These are phyloP conservation scores for Sequoiadendron giganteum DNA, from an alignment of 75 land plant genomes.

Conservation along the genomic window DNA sequence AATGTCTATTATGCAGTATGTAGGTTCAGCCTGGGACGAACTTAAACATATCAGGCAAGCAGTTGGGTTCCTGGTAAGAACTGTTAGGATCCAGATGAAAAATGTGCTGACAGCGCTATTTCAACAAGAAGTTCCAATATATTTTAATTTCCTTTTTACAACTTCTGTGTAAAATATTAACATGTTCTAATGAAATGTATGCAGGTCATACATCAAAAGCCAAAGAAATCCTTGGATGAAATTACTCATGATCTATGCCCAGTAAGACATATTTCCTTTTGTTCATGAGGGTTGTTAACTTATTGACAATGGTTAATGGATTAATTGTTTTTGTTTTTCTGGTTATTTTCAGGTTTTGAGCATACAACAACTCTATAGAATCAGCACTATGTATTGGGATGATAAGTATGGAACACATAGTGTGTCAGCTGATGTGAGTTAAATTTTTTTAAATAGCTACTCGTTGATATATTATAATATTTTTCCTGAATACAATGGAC, in stretches of 20 bases:
- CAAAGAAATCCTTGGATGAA: constrained; percentile 80
- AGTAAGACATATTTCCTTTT: constrained; percentile 30
- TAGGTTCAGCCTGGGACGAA: constrained; percentile 96
- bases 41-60: constrained; percentile 95
- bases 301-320: not conserved
- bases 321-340: not conserved
- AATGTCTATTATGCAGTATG: constrained; percentile 56
- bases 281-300: not conserved
- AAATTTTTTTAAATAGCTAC: not conserved
- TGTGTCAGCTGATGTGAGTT: constrained; percentile 52
- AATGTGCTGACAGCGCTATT: not conserved
- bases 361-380: constrained; percentile 60
- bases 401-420: constrained; percentile 71
- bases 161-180: not conserved
- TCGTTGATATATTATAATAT: not conserved
- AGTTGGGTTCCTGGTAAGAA: constrained; percentile 88
- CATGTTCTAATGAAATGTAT: not conserved
- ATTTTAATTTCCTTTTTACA: not conserved
- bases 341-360: constrained; percentile 46
- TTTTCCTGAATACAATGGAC: not conserved
- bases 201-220: constrained; percentile 90
- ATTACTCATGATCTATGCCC: constrained; percentile 90
- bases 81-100: not conserved
- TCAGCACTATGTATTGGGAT: constrained; percentile 76
- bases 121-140: not conserved